These are phyloP conservation scores for Miamiensis avidus DNA, from an alignment of 169 alveolate genomes.

Conservation along the genomic window DNA sequence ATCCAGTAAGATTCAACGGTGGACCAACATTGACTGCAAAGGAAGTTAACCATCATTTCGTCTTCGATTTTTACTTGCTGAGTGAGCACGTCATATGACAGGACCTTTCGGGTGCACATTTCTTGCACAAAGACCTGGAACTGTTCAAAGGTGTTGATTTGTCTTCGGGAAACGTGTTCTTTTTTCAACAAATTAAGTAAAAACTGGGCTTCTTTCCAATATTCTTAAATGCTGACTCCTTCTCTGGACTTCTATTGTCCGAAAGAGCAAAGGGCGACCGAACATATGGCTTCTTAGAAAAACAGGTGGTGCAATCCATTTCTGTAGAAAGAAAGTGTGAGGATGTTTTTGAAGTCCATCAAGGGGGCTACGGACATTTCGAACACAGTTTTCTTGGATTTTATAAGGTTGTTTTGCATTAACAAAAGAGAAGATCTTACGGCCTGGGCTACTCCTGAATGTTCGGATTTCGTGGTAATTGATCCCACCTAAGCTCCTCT, in stretches of 20 bases:
- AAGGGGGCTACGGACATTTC: slow-evolving; percentile 61
- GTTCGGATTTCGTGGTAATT: neutral
- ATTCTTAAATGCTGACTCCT: slow-evolving; percentile 56
- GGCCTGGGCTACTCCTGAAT: slow-evolving; percentile 43
- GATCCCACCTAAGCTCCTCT: slow-evolving; percentile 56
- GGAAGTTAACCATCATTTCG: slow-evolving; percentile 41
- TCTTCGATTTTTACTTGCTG: slow-evolving; percentile 33
- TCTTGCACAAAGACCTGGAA: slow-evolving; percentile 28
- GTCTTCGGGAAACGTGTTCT: slow-evolving; percentile 60
- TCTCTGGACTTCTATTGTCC: slow-evolving; percentile 57
- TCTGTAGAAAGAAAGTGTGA: slow-evolving; percentile 67
- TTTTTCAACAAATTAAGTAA: slow-evolving; percentile 49
- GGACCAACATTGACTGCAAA: slow-evolving; percentile 68
- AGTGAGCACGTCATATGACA: slow-evolving; percentile 31
- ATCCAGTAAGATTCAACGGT: slow-evolving; percentile 76
- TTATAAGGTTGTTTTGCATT: slow-evolving; percentile 51
- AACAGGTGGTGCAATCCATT: slow-evolving; percentile 63
- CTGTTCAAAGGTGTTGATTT: slow-evolving; percentile 32
- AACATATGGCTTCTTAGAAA: slow-evolving; percentile 59
- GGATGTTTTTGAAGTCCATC: slow-evolving; percentile 69
- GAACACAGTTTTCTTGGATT: slow-evolving; percentile 63
- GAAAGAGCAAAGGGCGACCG: slow-evolving; percentile 63
- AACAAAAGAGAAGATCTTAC: slow-evolving; percentile 58
- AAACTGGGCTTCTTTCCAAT: slow-evolving; percentile 62
- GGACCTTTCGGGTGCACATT: slow-evolving; percentile 45